Percentiles rank a stretch among this genome's conserved stretches.
Conservation (phyloP, 2,329 filamentous ascomycete species). For the Sphaerulina vaccinii region DNA sequence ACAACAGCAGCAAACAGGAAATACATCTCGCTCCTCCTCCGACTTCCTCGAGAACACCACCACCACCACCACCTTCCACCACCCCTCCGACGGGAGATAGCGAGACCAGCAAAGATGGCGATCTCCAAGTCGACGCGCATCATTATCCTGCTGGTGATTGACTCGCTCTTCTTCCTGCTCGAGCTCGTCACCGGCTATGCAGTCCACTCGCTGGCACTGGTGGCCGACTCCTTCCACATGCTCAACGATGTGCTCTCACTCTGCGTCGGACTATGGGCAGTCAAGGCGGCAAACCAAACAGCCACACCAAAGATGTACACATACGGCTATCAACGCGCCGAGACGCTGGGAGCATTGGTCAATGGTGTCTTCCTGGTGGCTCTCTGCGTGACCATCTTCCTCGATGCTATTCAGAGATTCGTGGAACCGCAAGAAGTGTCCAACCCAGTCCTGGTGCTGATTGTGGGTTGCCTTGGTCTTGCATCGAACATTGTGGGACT, state of each 20-base stretch:
- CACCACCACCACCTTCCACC: too few relatives aligned
- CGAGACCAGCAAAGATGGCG: slow-evolving; percentile 57
- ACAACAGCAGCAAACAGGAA: too few relatives aligned
- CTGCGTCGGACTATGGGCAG: slow-evolving; percentile 90
- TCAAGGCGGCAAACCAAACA: slow-evolving; percentile 81
- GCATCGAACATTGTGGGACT: slow-evolving; percentile 87
- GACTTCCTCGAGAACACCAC: too few relatives aligned
- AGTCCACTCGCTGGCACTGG: slow-evolving; percentile 86
- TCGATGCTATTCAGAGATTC: slow-evolving; percentile 90
- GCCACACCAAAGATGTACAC: slow-evolving; percentile 71
- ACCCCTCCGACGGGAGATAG: too few relatives aligned
- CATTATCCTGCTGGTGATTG: slow-evolving; percentile 86
- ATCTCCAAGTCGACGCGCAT: slow-evolving; percentile 93
- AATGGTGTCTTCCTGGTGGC: slow-evolving; percentile 98
- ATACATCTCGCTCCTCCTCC: too few relatives aligned
- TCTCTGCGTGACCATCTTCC: slow-evolving; percentile 90
- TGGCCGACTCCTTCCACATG: slow-evolving; percentile 99
- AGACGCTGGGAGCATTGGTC: slow-evolving; percentile 92
- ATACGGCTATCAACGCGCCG: slow-evolving; percentile 95
- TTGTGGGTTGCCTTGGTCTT: slow-evolving; percentile 83
- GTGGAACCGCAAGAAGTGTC: slow-evolving; percentile 85
- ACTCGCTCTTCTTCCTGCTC: slow-evolving; percentile 83
- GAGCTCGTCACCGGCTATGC: slow-evolving; percentile 83
- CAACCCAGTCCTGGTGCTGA: slow-evolving; percentile 81
- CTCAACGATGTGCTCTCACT: slow-evolving; percentile 97